phyloP scores from a whole-genome alignment of 2,329 filamentous ascomycete species.

The Fusarium xyrophilum region DNA sequence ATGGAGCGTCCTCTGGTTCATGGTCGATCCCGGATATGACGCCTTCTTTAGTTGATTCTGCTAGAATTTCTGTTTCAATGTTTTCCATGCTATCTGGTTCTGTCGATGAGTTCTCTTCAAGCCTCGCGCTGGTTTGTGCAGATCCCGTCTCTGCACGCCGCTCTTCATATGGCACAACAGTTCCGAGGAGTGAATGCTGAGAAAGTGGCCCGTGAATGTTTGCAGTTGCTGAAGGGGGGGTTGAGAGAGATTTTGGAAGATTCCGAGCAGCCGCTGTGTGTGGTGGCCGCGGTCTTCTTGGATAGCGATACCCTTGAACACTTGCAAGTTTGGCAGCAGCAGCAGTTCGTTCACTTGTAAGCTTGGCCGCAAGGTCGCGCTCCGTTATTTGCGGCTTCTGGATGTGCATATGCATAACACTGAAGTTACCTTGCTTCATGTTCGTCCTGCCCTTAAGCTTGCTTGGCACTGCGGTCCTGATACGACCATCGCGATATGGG shows the following conservation, averaged over 20 bases:
- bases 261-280: slow-evolving; percentile 22
- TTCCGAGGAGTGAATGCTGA: slow-evolving; percentile 1
- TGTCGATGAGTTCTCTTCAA: slow-evolving; percentile 9
- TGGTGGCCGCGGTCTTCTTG: slow-evolving; percentile 53
- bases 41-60: neutral
- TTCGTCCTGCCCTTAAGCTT: slow-evolving; percentile 67
- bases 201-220: neutral
- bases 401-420: slow-evolving; percentile 68
- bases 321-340: slow-evolving; percentile 64
- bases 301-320: slow-evolving; percentile 60
- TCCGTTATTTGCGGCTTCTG: slow-evolving; percentile 54
- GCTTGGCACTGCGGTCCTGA: slow-evolving; percentile 65
- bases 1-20: neutral
- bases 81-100: neutral
- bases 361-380: slow-evolving; percentile 63
- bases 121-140: neutral
- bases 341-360: slow-evolving; percentile 67
- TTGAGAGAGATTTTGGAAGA: neutral
- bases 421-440: slow-evolving; percentile 65
- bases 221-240: slow-evolving; percentile 1
- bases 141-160: neutral
- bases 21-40: neutral
- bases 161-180: neutral
- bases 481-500: slow-evolving; percentile 43
- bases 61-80: neutral